Base-by-base conservation (phyloP, 805 yeast genomes). In the Kodamaea hsintzibuensis region DNA sequence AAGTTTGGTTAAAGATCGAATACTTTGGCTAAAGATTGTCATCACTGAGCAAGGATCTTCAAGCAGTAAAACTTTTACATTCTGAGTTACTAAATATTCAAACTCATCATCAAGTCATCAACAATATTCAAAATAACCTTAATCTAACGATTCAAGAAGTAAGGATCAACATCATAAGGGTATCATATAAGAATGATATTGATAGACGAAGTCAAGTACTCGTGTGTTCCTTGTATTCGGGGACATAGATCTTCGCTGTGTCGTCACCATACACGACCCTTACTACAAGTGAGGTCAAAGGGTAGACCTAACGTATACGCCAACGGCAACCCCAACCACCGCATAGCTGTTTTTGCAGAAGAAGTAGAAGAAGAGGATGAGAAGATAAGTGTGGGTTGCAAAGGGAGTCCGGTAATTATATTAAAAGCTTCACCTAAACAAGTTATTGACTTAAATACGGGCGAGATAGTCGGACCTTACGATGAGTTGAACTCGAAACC, bases 171-270 rank as follows among this genome's bases (percentile, higher is more conserved):
- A 38, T 30, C 42, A 12, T 9, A 12, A 30, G 8, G 3, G 35
- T 30, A 30, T 30, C 35, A 8, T 10, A 45, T 25, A 18, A 48
- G 10, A 27, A 90, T 91, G 96, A 88, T 91, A 51, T 71, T 89
- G 51, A 88, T 87, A 62, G 88, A 88, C 58, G 88, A 88, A 27
- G 87, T 82, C 61, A 88, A 91, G 62, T 88, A 88, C 66, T 89
- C 96, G 2, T 91, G 97, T 69, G 82, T 82, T 52, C 86, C 86
- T 63, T 93, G 99, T 65, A 90, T 95, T 19, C 76, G 97, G 44
- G 98, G 98, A 14, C 99, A 93, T 65, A 73, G 99, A 42, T 89
- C 97, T 0, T 84, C 93, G 0, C 83, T 86, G 52, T 93, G 99
- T 69, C 82, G 82, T 51, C 99, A 93, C 69, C 82, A 88, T 30